Percentiles rank a stretch among this genome's conserved stretches.
Evolutionary conservation across 2,329 filamentous ascomycete genomes (phyloP).

Genomic region (Fusarium oxysporum): DNA sequence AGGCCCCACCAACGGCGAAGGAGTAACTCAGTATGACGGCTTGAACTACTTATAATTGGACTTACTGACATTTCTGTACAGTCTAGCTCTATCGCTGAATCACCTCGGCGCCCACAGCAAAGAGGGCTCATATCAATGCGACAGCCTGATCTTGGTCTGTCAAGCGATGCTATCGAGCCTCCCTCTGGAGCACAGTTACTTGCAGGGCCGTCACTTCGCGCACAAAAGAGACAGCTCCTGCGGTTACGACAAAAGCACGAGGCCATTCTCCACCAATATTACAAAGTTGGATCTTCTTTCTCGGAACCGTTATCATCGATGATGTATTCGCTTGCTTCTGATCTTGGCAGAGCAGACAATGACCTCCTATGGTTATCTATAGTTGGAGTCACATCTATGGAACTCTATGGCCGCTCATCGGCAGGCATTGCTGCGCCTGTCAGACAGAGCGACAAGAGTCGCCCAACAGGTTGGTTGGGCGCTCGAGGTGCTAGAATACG

Average conservation of each 20-base stretch:
- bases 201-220: conserved; percentile 75
- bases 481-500: conserved; percentile 85
- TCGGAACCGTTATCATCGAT: conserved; percentile 95
- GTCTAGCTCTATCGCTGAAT: conserved; percentile 74
- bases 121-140: conserved; percentile 69
- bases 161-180: conserved; percentile 62
- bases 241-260: conserved; percentile 84
- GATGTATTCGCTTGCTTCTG: conserved; percentile 93
- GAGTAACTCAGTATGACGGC: conserved; percentile 81
- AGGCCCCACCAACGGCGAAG: conserved; percentile 83
- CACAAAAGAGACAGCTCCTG: conserved; percentile 78
- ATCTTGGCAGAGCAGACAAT: conserved; percentile 95
- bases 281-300: conserved; percentile 87
- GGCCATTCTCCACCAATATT: conserved; percentile 81
- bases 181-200: conserved; percentile 69
- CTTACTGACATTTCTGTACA: conserved; percentile 48
- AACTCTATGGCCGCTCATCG: conserved; percentile 88
- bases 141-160: conserved; percentile 59
- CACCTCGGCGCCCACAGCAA: conserved; percentile 70
- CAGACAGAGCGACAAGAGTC: conserved; percentile 65
- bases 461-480: conserved; percentile 80
- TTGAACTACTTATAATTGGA: background rate
- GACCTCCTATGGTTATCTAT: conserved; percentile 95
- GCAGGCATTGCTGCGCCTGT: conserved; percentile 77
- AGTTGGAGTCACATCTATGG: conserved; percentile 93